Conservation (phyloP, 2,329 filamentous ascomycete species). For the Pestalotiopsis sp. region DNA sequence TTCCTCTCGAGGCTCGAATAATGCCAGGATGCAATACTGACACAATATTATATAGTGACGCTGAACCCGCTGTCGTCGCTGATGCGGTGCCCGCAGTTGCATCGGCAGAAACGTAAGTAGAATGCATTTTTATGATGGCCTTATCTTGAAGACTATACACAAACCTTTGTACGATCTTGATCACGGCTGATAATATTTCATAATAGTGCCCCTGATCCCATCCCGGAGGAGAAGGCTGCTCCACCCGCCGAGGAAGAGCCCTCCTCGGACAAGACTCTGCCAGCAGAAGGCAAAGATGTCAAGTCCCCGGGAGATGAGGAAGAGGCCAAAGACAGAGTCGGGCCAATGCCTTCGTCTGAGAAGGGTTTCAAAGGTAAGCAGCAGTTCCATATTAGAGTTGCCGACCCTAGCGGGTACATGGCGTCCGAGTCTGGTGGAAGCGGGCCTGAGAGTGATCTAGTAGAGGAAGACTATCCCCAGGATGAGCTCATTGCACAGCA, state of each 20-base stretch:
- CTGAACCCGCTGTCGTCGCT: background rate
- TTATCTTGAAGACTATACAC: background rate
- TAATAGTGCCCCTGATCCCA: background rate
- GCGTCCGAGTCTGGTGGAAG: constrained; percentile 9
- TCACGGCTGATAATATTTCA: background rate
- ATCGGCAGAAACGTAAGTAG: background rate
- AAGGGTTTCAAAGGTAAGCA: constrained; percentile 6
- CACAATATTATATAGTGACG: background rate
- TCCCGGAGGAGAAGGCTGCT: background rate
- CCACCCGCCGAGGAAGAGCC: background rate
- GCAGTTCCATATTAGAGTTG: background rate
- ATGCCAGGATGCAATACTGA: background rate
- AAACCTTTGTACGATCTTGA: no score
- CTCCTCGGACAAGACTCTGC: background rate
- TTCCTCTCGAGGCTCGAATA: background rate
- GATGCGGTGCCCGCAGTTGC: background rate
- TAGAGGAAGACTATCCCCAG: constrained; percentile 6
- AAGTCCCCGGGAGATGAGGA: background rate
- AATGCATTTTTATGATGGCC: background rate
- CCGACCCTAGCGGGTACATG: constrained; percentile 1
- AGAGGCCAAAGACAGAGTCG: constrained; percentile 8
- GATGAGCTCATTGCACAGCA: background rate
- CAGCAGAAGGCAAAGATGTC: background rate
- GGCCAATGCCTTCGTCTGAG: background rate
- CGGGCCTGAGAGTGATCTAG: constrained; percentile 7